Base-by-base conservation (phyloP, 371 early-diverging fungal species). In the Dinochytrium kinnereticum region DNA sequence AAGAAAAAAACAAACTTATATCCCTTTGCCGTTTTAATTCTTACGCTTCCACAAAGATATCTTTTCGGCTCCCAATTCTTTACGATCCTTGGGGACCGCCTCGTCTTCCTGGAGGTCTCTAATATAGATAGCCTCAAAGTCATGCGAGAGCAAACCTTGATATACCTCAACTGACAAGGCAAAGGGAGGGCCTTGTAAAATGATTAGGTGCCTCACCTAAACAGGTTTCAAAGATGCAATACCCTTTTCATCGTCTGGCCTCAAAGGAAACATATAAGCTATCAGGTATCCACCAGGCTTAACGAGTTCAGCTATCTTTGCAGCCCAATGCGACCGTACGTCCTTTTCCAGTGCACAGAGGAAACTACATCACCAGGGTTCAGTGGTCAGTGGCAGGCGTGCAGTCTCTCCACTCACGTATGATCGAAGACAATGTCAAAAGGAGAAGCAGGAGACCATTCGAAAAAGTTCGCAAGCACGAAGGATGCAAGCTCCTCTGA, bases 361-460 rank as follows among this genome's bases (percentile, higher is more conserved):
- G 77, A 96, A 95, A 0, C 91, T 78, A 67, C 1, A 38, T 31
- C 24, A 53, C 10, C 26, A n/a, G 24, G 26, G 26, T 64, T 7
- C 13, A 7, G 15, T 73, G 57, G n/a, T 61, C 33, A 5, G 21
- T 1, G 73, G 37, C 17, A 2, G n/a, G 30, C 26, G 17, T 15
- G 66, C 34, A 13, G n/a, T n/a, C n/a, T n/a, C 5, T 30, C 10
- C 34, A 38, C 84, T 77, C 86, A 90, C 87, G 95, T 94, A 79
- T 94, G 94, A 76, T 95, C 95, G 66, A 90, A 95, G 3, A 93
- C 87, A n/a, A 94, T 82, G 73, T 90, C 87, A 81, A 87, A 95
- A 39, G 87, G 85, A 44, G 76, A 82, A 24, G 73, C 75, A 1
- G 90, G 38, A 3, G 34, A 30, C 78, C 91, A 92, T 36, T 79